A percentile compares a stretch with the other conserved stretches of the same genome.
Conservation (phyloP, 495 filamentous ascomycete species). For the Hypoxylon crocopeplum region DNA sequence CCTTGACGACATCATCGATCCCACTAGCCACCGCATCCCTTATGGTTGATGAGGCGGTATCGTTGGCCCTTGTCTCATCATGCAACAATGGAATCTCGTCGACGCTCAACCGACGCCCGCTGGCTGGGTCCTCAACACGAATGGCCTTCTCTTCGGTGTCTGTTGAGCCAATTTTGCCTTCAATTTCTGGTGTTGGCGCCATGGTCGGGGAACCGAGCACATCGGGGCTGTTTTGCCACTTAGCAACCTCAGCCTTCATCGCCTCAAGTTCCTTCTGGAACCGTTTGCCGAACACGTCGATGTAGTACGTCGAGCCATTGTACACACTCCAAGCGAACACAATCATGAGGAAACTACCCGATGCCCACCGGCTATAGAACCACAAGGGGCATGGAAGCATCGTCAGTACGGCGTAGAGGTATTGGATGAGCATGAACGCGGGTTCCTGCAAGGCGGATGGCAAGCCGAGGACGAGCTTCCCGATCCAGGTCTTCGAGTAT, state of each 20-base stretch:
- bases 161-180: constrained; percentile 11
- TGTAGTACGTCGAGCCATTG: constrained; percentile 96
- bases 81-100: constrained; percentile 64
- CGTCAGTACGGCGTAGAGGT: constrained; percentile 83
- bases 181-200: constrained; percentile 39
- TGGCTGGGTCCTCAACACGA: constrained; percentile 35
- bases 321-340: constrained; percentile 92
- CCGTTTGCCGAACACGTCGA: constrained; percentile 93
- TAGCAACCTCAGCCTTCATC: constrained; percentile 85
- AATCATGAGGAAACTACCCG: constrained; percentile 72
- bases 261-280: constrained; percentile 97
- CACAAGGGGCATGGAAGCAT: constrained; percentile 95
- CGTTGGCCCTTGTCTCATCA: constrained; percentile 46
- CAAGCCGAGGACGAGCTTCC: constrained; percentile 79
- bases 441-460: constrained; percentile 80
- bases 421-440: constrained; percentile 96
- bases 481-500: constrained; percentile 87
- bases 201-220: constrained; percentile 48
- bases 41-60: not conserved
- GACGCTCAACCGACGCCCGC: constrained; percentile 44
- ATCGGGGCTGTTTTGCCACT: constrained; percentile 75
- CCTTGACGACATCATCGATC: constrained; percentile 47
- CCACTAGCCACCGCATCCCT: constrained; percentile 44
- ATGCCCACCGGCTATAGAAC: constrained; percentile 90
- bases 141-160: constrained; percentile 33